phyloP scores from a whole-genome alignment of 1,284 basidiomycete genomes.

The Ceratorhiza oryzae-sativae region DNA sequence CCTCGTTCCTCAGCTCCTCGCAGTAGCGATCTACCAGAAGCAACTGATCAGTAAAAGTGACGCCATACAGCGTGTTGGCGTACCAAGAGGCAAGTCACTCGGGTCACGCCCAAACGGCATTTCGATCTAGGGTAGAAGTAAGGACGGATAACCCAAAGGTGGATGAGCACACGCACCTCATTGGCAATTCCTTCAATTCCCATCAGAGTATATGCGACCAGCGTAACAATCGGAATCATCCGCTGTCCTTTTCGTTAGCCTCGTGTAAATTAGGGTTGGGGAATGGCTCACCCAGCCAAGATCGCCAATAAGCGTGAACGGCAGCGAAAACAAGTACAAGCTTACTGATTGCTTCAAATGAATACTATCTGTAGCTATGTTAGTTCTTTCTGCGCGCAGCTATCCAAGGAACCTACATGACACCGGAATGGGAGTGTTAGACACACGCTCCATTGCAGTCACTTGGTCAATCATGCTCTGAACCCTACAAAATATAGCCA shows the following conservation, averaged over 20 bases:
- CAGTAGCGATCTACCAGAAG: conserved; percentile 74
- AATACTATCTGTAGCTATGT: conserved; percentile 66
- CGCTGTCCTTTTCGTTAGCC: not conserved
- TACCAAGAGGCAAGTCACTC: conserved; percentile 71
- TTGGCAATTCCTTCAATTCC: conserved; percentile 93
- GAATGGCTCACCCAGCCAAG: conserved; percentile 55
- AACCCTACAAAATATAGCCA: conserved; percentile 56
- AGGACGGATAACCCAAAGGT: not conserved
- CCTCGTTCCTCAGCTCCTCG: conserved; percentile 82
- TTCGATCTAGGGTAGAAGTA: conserved; percentile 62
- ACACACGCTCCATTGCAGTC: conserved; percentile 83
- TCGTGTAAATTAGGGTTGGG: conserved; percentile 73
- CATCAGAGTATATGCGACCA: conserved; percentile 86
- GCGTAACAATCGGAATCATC: conserved; percentile 41
- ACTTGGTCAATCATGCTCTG: conserved; percentile 84
- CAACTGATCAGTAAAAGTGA: conserved; percentile 1
- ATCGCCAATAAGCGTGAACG: conserved; percentile 80
- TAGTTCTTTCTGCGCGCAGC: not conserved
- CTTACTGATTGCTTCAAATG: conserved; percentile 95
- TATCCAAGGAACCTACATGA: conserved; percentile 60
- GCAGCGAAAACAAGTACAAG: conserved; percentile 84
- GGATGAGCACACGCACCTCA: conserved; percentile 51
- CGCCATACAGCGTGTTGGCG: conserved; percentile 38
- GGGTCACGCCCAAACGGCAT: conserved; percentile 65
- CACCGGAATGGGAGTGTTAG: conserved; percentile 80